A percentile compares a stretch with the other conserved stretches of the same genome.
Evolutionary conservation across 768 basidiomycete species (phyloP).

Genomic region (Amanita molliuscula): DNA sequence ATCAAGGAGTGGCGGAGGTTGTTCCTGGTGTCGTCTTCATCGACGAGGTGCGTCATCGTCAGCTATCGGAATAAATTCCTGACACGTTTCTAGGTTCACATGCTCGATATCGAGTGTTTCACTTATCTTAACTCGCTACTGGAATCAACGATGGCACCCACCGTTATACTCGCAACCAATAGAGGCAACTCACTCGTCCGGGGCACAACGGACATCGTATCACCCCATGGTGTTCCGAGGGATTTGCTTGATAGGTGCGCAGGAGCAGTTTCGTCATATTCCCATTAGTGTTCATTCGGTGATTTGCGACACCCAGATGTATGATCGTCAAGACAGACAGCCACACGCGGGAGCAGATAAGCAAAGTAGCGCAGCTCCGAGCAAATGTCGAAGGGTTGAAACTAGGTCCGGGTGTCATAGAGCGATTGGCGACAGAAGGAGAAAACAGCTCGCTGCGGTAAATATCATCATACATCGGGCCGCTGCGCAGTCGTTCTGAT

Average conservation of each 20-base stretch:
- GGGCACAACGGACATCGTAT: constrained; percentile 84
- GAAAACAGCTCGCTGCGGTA: constrained; percentile 75
- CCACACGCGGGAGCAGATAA: constrained; percentile 77
- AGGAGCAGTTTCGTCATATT: neutral
- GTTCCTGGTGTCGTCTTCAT: constrained; percentile 98
- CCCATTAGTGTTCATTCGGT: constrained; percentile 5
- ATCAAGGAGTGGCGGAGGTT: constrained; percentile 96
- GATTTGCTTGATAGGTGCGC: constrained; percentile 85
- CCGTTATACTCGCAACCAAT: constrained; percentile 95
- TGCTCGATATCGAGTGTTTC: constrained; percentile 99
- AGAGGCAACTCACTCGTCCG: constrained; percentile 87
- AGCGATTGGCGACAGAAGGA: constrained; percentile 73
- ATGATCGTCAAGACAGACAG: constrained; percentile 91
- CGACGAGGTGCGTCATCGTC: constrained; percentile 68
- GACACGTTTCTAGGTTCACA: constrained; percentile 66
- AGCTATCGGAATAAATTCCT: neutral
- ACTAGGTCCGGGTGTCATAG: constrained; percentile 65
- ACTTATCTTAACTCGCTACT: constrained; percentile 94
- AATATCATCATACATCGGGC: constrained; percentile 10
- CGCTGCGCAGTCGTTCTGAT: constrained; percentile 6
- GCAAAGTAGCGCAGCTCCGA: constrained; percentile 77
- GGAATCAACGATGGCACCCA: constrained; percentile 95
- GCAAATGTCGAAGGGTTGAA: constrained; percentile 81
- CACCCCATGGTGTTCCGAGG: constrained; percentile 89
- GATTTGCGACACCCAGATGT: constrained; percentile 36